Base-by-base conservation (phyloP, 2,329 filamentous ascomycete species). In the Colletotrichum navitas region DNA sequence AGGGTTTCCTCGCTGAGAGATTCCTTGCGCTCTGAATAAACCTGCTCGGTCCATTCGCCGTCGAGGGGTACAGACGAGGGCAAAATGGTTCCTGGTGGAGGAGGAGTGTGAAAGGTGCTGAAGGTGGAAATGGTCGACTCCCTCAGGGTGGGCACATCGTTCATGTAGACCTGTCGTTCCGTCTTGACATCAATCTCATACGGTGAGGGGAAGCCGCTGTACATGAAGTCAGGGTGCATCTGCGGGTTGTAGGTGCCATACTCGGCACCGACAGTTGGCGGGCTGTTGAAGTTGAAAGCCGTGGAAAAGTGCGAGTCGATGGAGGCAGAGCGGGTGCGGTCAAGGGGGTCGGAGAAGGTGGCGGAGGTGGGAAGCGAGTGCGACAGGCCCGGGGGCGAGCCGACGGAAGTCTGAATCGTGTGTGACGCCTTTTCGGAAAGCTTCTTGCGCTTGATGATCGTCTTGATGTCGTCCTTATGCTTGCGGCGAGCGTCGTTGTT, bases 121-220 rank as follows among this genome's bases (percentile, higher is more conserved):
- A 97, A 98, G 32, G 94, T 97, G 0, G 95, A 97, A 47, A 94
- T 91, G 41, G 94, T 94, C 16, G 94, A 97, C 82, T 98, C 95
- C 75, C 91, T 88, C 72, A 95, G 86, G 18, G 94, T 93, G 5
- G 94, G 94, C 67, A 97, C 88, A 79, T 98, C 93, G 78, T 98
- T 94, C 81, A 98, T 91, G 81, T 93, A 97, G 86, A 97, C 94
- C 76, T 98, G 94, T 74, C 94, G 89, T 84, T 98, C 95, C 1
- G 95, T 98, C 87, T 95, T 97, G 85, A 98, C 93, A 80, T 98
- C 95, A 73, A 98, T 91, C 82, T 98, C 95, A 80, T 97, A 98
- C 0, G 95, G 94, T 26, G 92, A 89, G 80, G 75, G 75, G 74
- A 88, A 92, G 74, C 88, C 84, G 74, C 80, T 80, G 71, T 87